A percentile compares a stretch with the other conserved stretches of the same genome.
phyloP scores from a whole-genome alignment of 345 rosid genomes.

The Citrus reticulata region DNA sequence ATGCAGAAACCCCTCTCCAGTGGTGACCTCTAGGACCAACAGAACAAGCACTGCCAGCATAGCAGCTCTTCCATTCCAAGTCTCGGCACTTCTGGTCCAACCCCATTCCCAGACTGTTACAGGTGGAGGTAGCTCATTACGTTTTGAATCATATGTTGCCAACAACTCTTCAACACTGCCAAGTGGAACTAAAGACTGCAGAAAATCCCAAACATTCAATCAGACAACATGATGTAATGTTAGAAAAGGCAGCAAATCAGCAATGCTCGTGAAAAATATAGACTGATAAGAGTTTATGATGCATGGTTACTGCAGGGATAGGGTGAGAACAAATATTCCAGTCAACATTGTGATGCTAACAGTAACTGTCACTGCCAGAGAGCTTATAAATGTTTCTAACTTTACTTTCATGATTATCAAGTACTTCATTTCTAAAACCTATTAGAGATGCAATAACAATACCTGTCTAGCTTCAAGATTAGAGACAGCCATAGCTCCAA shows the following conservation, averaged over 20 bases:
- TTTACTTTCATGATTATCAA: not conserved
- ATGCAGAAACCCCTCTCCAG: conserved; percentile 92
- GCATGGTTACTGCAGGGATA: not conserved
- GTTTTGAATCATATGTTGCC: conserved; percentile 87
- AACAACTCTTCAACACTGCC: conserved; percentile 91
- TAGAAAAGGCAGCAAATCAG: not conserved
- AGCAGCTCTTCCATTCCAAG: conserved; percentile 99
- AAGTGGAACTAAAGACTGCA: conserved; percentile 92
- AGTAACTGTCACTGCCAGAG: too few species aligned
- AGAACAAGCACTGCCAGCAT: conserved; percentile 89
- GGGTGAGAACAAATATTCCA: not conserved
- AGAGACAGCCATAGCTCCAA: conserved; percentile 97
- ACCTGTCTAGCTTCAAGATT: conserved; percentile 99
- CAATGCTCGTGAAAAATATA: not conserved
- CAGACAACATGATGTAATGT: not conserved
- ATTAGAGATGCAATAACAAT: not conserved
- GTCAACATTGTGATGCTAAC: not conserved
- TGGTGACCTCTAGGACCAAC: conserved; percentile 82
- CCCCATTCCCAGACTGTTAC: conserved; percentile 99
- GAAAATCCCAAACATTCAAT: conserved; percentile 1
- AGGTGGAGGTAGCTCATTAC: conserved; percentile 87
- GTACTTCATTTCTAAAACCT: not conserved
- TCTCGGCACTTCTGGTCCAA: conserved; percentile 99
- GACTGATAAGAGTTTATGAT: not conserved
- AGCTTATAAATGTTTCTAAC: too few species aligned